Base-by-base conservation (phyloP, 2,329 filamentous ascomycete species). In the Colletotrichum kahawae region DNA sequence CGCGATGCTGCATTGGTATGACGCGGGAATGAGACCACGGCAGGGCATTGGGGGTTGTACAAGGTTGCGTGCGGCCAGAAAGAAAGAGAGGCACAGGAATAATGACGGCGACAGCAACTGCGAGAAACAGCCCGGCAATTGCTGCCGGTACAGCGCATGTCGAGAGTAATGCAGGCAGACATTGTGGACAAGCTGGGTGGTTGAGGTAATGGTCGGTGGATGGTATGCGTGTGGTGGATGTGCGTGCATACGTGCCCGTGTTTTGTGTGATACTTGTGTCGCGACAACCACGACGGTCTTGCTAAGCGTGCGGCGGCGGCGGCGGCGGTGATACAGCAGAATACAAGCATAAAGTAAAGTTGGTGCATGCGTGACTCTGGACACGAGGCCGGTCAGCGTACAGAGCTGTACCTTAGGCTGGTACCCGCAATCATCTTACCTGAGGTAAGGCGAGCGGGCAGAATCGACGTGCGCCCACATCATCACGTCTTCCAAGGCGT, bases 331-430 rank as follows among this genome's bases (percentile, higher is more conserved):
- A 18, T 34, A 67, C 62, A 43, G 38, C 29, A 56, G 62, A 67
- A 67, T 34, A 75, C 69, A 75, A 75, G 72, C 72, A 72, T 75
- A 75, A 75, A 75, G 69, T 57, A 60, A 56, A 71, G 60, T 74
- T 71, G 16, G 36, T 74, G 67, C 48, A 65, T 74, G 48, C 71
- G 48, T 60, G 67, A 74, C 60, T 16, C 56, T 38, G 12, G 43
- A 14, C 60, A 60, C 18, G 16, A 59, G 7, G 18, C 34, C 38
- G 29, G 18, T 31, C 24, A 59, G 10, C 56, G 31, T 60, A 31
- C 57, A 31, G 14, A 60, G 27, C 18, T n/a, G 29, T 31, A n/a
- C 27, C 18, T 31, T n/a, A n/a, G 16, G 57, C 38, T 21, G 57
- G 27, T 31, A 31, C n/a, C 29, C 31, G 59, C 59, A 38, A 38